Conservation (phyloP, 1,139 yeast species). For the Pichia sp. region DNA sequence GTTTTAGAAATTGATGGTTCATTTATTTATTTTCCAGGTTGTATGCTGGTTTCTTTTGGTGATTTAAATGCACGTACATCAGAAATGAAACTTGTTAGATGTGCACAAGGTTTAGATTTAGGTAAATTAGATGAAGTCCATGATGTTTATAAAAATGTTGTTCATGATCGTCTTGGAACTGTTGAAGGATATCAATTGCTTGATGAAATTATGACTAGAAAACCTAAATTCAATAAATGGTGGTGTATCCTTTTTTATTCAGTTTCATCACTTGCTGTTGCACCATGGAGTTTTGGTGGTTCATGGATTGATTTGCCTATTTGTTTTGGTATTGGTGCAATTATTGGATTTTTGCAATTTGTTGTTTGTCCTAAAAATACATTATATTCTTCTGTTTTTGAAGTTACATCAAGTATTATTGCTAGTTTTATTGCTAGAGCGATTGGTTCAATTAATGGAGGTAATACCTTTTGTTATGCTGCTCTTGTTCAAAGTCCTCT, state of each 20-base stretch:
- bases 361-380: conserved; percentile 79
- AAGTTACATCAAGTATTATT: conserved; percentile 80
- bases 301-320: conserved; percentile 87
- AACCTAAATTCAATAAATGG: conserved; percentile 69
- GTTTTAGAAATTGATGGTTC: conserved; percentile 90
- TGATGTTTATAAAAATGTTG: conserved; percentile 75
- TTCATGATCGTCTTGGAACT: conserved; percentile 80
- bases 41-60: conserved; percentile 90
- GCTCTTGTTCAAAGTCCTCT: conserved; percentile 86
- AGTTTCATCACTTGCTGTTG: conserved; percentile 70
- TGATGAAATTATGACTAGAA: conserved; percentile 57
- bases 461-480: conserved; percentile 73
- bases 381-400: conserved; percentile 83
- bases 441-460: conserved; percentile 66
- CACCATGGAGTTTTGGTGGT: conserved; percentile 88
- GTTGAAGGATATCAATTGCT: conserved; percentile 75
- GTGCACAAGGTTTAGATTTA: conserved; percentile 78
- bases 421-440: conserved; percentile 86
- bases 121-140: conserved; percentile 79
- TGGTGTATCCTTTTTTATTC: conserved; percentile 75
- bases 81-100: conserved; percentile 82
- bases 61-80: conserved; percentile 91
- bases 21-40: conserved; percentile 85
- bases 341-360: conserved; percentile 79
- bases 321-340: conserved; percentile 68